A percentile compares a stretch with the other conserved stretches of the same genome.
These are phyloP conservation scores for Pseudogymnoascus sp. DNA, from an alignment of 2,329 filamentous ascomycete genomes.

Conservation along the genomic window DNA sequence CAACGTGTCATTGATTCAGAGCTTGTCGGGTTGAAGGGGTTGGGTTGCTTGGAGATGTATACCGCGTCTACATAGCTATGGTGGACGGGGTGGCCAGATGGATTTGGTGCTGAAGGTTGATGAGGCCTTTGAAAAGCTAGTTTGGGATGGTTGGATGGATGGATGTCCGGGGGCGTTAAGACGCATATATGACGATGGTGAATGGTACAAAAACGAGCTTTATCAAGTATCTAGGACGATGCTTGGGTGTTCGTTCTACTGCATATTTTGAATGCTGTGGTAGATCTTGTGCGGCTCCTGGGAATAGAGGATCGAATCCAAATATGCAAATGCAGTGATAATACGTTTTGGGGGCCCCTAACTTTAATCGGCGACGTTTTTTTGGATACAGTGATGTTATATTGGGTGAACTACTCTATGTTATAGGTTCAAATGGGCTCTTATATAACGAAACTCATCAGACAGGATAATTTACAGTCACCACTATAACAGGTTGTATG, in stretches of 20 bases:
- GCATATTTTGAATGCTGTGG: neutral
- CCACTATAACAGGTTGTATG: neutral
- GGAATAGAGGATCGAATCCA: neutral
- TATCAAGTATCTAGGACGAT: neutral
- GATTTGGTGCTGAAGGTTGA: neutral
- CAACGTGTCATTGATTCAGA: conserved; percentile 55
- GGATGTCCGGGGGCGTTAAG: neutral
- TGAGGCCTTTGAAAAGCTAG: neutral
- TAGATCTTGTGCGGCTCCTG: neutral
- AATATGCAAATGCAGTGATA: neutral
- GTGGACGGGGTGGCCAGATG: neutral
- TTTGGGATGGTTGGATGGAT: neutral
- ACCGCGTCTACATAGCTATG: neutral
- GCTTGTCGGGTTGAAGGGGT: conserved; percentile 26
- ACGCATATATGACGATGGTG: neutral
- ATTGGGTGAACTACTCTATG: neutral
- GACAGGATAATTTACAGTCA: neutral
- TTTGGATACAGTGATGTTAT: neutral
- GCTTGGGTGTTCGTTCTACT: neutral
- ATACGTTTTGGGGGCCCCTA: neutral
- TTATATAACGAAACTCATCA: neutral
- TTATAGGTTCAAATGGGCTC: neutral
- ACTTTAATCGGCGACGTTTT: neutral
- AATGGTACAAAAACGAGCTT: neutral
- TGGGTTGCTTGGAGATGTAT: neutral